phyloP scores from a whole-genome alignment of 345 rosid species.

The Pistacia integerrima region DNA sequence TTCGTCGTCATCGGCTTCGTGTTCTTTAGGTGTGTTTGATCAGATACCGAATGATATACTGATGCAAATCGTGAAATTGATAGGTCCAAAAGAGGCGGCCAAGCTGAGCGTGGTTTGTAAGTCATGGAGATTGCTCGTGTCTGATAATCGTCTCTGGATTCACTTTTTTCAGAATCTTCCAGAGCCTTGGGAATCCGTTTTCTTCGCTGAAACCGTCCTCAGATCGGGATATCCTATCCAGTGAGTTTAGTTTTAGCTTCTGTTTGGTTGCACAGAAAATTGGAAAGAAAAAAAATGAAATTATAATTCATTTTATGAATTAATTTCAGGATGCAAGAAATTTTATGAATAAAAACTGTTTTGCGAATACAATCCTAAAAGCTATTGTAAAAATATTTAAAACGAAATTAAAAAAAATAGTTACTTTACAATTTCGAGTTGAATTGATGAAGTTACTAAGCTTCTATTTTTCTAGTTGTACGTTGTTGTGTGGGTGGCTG shows the following conservation, averaged over 20 bases:
- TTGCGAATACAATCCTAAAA: too few relatives aligned
- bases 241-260: constrained; percentile 33
- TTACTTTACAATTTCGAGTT: too few relatives aligned
- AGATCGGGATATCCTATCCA: constrained; percentile 67
- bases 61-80: constrained; percentile 51
- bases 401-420: too few relatives aligned
- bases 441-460: too few relatives aligned
- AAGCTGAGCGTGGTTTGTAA: constrained; percentile 47
- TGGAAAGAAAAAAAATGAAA: not conserved
- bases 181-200: constrained; percentile 55
- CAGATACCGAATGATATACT: constrained; percentile 63
- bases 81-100: constrained; percentile 69
- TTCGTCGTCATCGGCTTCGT: not conserved
- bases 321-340: too few relatives aligned
- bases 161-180: constrained; percentile 50
- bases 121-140: constrained; percentile 52
- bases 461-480: too few relatives aligned
- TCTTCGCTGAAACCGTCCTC: constrained; percentile 69
- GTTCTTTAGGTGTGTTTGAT: constrained; percentile 64
- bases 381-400: too few relatives aligned
- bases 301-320: too few relatives aligned
- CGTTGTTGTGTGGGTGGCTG: too few relatives aligned
- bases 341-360: too few relatives aligned
- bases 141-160: constrained; percentile 70
- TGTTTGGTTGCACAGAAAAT: not conserved